Conservation (phyloP, 345 rosid species). For the Geranium brycei region DNA sequence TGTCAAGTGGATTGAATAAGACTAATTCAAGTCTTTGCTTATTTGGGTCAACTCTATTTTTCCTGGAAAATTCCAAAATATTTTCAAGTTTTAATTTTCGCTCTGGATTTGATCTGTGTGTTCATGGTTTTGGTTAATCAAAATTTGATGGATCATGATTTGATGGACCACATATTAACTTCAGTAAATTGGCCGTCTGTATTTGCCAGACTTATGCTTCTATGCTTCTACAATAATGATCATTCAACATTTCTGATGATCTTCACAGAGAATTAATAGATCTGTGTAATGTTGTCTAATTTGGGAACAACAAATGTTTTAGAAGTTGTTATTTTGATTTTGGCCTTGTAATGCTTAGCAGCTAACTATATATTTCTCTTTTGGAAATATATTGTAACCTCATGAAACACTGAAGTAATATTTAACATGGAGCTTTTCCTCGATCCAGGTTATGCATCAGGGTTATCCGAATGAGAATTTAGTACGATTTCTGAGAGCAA, state of each 20-base stretch:
- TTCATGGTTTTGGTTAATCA: not conserved
- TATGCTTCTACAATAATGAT: not conserved
- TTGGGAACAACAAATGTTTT: not conserved
- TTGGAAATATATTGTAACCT: not conserved
- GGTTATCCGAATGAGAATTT: slow-evolving; percentile 62
- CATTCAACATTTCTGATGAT: not conserved
- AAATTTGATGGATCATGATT: no score
- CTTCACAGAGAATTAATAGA: not conserved
- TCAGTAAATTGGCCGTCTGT: not conserved
- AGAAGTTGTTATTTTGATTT: not conserved
- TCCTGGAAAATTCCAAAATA: not conserved
- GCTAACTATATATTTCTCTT: not conserved
- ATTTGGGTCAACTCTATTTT: no score
- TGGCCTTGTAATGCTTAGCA: not conserved
- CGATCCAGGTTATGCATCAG: slow-evolving; percentile 71
- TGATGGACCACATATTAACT: not conserved
- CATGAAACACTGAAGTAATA: not conserved
- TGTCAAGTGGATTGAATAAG: not conserved
- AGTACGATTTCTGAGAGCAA: slow-evolving; percentile 77
- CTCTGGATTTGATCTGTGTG: not conserved
- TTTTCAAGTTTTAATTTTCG: not conserved
- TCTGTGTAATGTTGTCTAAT: not conserved
- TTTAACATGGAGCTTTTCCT: not conserved
- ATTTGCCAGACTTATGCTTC: no score
- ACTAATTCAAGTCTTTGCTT: not conserved